Evolutionary conservation across 495 filamentous ascomycete genomes (phyloP).

Genomic region (Ramalina intermedia): DNA sequence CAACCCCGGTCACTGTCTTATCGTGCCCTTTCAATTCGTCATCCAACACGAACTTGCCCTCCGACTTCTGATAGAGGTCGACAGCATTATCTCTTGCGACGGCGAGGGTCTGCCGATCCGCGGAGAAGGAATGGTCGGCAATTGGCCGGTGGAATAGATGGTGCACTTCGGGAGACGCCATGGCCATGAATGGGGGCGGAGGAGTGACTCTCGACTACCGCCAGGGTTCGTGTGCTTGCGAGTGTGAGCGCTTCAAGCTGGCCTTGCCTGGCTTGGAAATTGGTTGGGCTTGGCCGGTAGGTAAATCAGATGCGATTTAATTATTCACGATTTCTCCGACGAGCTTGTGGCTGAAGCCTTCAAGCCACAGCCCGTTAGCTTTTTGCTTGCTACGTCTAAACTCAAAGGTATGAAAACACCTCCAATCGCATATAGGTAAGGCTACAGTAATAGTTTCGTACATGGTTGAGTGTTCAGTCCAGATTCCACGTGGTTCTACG

Average conservation of each 20-base stretch:
- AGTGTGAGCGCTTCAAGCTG: not conserved
- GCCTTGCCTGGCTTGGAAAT: too few species aligned
- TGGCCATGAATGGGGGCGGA: conserved; percentile 43
- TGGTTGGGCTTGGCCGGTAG: too few species aligned
- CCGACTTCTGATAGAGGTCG: conserved; percentile 68
- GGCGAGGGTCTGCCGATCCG: conserved; percentile 76
- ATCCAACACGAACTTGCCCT: conserved; percentile 64
- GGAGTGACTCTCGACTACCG: conserved; percentile 99
- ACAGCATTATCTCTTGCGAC: conserved; percentile 83
- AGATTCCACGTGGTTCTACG: too few species aligned
- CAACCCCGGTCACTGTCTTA: conserved; percentile 88
- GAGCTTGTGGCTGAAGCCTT: too few species aligned
- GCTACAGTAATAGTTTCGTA: too few species aligned
- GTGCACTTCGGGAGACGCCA: conserved; percentile 81
- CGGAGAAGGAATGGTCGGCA: conserved; percentile 93
- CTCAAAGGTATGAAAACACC: too few species aligned
- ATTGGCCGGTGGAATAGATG: conserved; percentile 95
- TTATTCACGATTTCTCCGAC: too few species aligned
- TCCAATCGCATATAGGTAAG: too few species aligned
- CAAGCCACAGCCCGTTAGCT: too few species aligned
- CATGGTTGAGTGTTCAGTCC: too few species aligned
- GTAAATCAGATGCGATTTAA: too few species aligned
- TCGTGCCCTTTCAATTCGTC: conserved; percentile 94
- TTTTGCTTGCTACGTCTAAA: too few species aligned
- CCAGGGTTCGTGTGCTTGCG: conserved; percentile 8